Evolutionary conservation across 106 monocot genomes (phyloP).

Genomic region (Phalaenopsis equestris): DNA sequence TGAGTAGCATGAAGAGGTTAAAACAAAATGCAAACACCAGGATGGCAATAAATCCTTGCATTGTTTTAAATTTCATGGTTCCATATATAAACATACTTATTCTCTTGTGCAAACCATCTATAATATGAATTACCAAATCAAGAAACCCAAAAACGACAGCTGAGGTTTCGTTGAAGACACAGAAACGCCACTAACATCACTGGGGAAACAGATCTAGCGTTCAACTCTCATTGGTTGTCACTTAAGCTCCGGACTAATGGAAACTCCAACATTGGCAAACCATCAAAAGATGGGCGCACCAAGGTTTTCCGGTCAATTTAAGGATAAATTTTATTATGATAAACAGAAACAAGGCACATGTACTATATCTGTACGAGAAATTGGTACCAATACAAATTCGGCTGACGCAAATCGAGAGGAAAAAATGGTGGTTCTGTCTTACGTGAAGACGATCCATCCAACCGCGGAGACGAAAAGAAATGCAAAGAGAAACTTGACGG

Average conservation of each 20-base stretch:
- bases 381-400: not conserved
- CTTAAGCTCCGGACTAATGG: not conserved
- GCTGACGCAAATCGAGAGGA: not conserved
- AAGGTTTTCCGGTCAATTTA: not conserved
- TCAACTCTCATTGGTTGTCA: not conserved
- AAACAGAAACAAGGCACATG: not conserved
- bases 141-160: not conserved
- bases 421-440: conserved; percentile 12
- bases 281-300: not conserved
- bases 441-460: conserved; percentile 82
- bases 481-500: conserved; percentile 66
- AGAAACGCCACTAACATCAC: not conserved
- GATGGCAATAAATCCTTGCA: too few relatives aligned
- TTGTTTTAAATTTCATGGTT: too few relatives aligned
- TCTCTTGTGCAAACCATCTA: not conserved
- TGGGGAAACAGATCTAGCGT: not conserved
- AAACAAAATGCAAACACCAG: too few relatives aligned
- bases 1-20: too few relatives aligned
- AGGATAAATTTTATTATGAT: not conserved
- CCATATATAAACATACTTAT: too few relatives aligned
- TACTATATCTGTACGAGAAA: not conserved
- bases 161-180: not conserved
- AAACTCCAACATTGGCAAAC: not conserved
- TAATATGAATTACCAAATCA: not conserved
- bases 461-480: conserved; percentile 45